Base-by-base conservation (phyloP, 331 rosid genomes). In the Phaseolus coccineus region DNA sequence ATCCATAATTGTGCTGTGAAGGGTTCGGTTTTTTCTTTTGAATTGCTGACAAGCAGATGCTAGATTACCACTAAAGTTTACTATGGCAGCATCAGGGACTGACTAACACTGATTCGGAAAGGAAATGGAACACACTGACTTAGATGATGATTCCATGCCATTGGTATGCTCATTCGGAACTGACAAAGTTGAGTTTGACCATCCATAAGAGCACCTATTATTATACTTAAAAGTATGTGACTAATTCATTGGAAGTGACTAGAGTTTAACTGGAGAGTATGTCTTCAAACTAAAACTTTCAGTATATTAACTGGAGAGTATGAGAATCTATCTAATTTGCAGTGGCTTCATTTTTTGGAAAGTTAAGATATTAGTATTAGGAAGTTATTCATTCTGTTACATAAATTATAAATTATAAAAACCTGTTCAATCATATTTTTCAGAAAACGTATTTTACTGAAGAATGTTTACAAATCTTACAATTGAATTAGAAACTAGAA, bases 1-100 rank as follows among this genome's bases (percentile, higher is more conserved):
- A 56, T 74, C 52, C 74, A 16, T 74, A 44, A 68, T 46, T 80
- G 61, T 69, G 73, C 83, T 68, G 46, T 42, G 57, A 70, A 62
- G 82, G 81, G 67, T 77, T 71, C 33, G 25, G 47, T 56, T 65
- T 19, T 31, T 46, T 40, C 19, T 66, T 67, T 25, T 78, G 71
- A 79, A 79, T 59, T 48, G 81, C 62, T 30, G 63, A 27, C 62
- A 15, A 53, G 76, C 61, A 39, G 69, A 39, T 7, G 55, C 57
- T 46, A 46, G 69, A 19, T 22, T 76, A 58, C 63, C 48, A 19
- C 52, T 27, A 31, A 42, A 30, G 44, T 56, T 72, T 56, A 56
- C 37, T 4, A 70, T n/a, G 59, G 69, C 68, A n/a, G 28, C 59
- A 42, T 24, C 42, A 10, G 44, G 67, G 67, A 39, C 33, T 37